Conservation (phyloP, 2,329 filamentous ascomycete species). For the Akanthomyces dipterigenus region DNA sequence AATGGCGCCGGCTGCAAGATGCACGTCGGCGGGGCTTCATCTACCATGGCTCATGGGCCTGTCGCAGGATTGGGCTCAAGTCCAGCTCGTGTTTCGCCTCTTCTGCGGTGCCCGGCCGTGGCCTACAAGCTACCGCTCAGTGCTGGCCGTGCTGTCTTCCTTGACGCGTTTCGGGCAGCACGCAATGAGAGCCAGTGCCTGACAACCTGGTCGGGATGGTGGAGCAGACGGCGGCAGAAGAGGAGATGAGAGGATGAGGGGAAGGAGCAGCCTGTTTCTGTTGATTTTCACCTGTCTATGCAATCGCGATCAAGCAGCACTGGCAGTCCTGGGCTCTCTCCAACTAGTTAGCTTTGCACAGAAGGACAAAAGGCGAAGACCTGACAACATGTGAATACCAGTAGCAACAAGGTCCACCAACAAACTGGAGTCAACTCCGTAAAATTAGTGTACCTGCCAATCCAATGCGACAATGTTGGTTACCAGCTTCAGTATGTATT, state of each 20-base stretch:
- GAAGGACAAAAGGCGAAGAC: not conserved
- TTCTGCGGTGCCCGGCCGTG: not conserved
- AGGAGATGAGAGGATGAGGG: not conserved
- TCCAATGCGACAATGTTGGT: not conserved
- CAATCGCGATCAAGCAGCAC: too few species aligned
- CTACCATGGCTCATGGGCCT: not conserved
- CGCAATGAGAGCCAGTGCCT: not conserved
- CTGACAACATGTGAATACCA: not conserved
- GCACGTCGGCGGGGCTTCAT: slow-evolving; percentile 5
- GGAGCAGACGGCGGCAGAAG: not conserved
- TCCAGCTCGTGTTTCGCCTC: slow-evolving; percentile 9
- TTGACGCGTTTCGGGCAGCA: not conserved
- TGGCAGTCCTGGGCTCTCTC: not conserved
- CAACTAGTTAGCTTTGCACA: too few species aligned
- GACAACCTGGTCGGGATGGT: not conserved
- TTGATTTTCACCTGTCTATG: not conserved
- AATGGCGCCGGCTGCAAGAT: not conserved
- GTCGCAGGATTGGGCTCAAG: slow-evolving; percentile 4
- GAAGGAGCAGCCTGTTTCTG: not conserved
- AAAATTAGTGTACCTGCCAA: not conserved
- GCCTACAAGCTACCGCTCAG: not conserved
- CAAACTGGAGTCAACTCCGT: slow-evolving; percentile 5
- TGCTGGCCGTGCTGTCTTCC: not conserved
- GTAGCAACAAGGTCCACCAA: not conserved
- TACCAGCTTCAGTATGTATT: not conserved